phyloP scores from a whole-genome alignment of 192 early-diverging fungal genomes.

The Kappamyces sp. region DNA sequence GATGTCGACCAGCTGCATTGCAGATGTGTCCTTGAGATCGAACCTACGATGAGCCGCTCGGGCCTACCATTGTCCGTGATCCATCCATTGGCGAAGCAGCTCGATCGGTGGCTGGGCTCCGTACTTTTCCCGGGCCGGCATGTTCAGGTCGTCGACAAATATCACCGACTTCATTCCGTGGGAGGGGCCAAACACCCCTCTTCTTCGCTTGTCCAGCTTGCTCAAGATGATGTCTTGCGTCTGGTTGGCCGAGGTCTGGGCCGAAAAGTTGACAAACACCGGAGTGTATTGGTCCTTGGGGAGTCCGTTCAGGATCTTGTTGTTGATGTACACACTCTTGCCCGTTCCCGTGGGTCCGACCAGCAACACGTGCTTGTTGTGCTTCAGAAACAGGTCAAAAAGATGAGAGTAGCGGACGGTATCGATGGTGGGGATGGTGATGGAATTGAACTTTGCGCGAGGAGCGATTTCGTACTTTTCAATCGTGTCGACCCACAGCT shows the following conservation, averaged over 20 bases:
- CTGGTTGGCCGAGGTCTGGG: slow-evolving; percentile 54
- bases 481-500: slow-evolving; percentile 51
- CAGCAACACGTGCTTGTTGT: slow-evolving; percentile 48
- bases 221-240: slow-evolving; percentile 54
- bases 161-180: slow-evolving; percentile 48
- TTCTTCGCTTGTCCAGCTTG: slow-evolving; percentile 51
- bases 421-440: slow-evolving; percentile 55
- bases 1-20: slow-evolving; percentile 53
- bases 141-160: slow-evolving; percentile 60
- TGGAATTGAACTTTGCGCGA: slow-evolving; percentile 47
- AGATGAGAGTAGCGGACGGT: slow-evolving; percentile 48
- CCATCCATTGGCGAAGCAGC: slow-evolving; percentile 16
- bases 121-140: slow-evolving; percentile 58
- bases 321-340: slow-evolving; percentile 54
- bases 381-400: slow-evolving; percentile 43
- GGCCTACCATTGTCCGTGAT: slow-evolving; percentile 13
- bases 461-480: slow-evolving; percentile 45
- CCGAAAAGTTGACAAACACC: slow-evolving; percentile 61
- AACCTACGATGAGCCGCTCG: slow-evolving; percentile 25
- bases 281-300: slow-evolving; percentile 45
- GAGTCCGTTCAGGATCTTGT: slow-evolving; percentile 49
- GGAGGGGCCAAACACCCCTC: slow-evolving; percentile 50
- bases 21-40: slow-evolving; percentile 51
- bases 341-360: slow-evolving; percentile 56
- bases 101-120: slow-evolving; percentile 54